phyloP scores from a whole-genome alignment of 129 eudicot genomes.

The Gnaphalium uliginosum region DNA sequence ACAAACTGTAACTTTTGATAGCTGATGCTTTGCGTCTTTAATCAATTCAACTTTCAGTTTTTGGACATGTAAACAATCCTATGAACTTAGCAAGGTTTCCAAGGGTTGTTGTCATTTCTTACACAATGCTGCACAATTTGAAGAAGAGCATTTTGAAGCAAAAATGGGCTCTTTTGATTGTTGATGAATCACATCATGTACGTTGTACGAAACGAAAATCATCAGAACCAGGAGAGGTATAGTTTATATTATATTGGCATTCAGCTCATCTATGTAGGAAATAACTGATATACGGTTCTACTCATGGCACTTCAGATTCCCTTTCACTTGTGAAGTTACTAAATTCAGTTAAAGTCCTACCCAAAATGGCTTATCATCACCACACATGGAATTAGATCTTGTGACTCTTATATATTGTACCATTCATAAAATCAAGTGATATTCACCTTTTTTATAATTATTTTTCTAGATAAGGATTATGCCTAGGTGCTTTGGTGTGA shows the following conservation, averaged over 20 bases:
- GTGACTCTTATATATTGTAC: too few relatives aligned
- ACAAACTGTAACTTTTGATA: conserved; percentile 18
- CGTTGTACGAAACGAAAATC: conserved; percentile 67
- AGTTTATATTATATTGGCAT: conserved; percentile 14
- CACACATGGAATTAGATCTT: too few relatives aligned
- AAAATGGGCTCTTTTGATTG: conserved; percentile 83
- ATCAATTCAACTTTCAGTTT: conserved; percentile 52
- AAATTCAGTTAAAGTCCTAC: too few relatives aligned
- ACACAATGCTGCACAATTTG: conserved; percentile 79
- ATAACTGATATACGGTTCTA: too few relatives aligned
- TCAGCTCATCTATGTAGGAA: conserved; percentile 4
- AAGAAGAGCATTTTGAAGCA: conserved; percentile 58
- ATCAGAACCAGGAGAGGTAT: conserved; percentile 83
- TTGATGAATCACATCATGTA: conserved; percentile 96
- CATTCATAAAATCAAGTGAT: too few relatives aligned
- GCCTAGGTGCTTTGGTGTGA: too few relatives aligned
- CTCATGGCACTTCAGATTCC: too few relatives aligned
- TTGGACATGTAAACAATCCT: conserved; percentile 83
- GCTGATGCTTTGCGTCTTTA: conserved; percentile 25
- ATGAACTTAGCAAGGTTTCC: conserved; percentile 63
- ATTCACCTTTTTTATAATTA: too few relatives aligned
- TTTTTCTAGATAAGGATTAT: too few relatives aligned
- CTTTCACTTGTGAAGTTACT: too few relatives aligned
- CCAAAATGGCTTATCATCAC: too few relatives aligned
- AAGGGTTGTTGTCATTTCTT: conserved; percentile 81